A percentile compares a stretch with the other conserved stretches of the same genome.
Evolutionary conservation across 139 green algal genomes (phyloP).

Genomic region (Closterium sp.): DNA sequence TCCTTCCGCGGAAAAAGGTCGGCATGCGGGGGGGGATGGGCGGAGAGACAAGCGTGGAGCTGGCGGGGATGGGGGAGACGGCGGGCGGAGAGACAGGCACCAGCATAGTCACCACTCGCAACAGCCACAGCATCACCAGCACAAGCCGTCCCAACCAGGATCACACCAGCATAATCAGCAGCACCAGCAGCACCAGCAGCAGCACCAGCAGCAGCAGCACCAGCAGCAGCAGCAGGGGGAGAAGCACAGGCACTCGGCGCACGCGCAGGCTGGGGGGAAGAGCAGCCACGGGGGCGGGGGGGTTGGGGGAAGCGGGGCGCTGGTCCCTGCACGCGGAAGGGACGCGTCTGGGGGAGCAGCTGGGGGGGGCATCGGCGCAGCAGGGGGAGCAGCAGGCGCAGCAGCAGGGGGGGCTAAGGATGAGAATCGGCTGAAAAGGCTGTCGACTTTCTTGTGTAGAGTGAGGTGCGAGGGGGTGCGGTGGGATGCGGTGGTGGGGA

Average conservation of each 20-base stretch:
- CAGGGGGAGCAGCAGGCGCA: too few species aligned
- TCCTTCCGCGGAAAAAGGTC: neutral
- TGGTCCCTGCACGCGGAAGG: neutral
- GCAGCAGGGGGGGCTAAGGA: neutral
- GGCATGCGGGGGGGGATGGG: neutral
- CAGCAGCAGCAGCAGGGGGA: neutral
- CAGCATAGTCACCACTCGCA: neutral
- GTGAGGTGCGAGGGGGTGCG: neutral
- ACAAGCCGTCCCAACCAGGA: neutral
- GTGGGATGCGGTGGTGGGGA: too few species aligned
- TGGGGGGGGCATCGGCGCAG: neutral
- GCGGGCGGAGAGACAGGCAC: neutral
- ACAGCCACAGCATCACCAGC: neutral
- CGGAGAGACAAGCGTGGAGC: neutral
- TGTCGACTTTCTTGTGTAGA: neutral
- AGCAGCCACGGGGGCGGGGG: neutral
- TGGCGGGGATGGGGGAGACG: neutral
- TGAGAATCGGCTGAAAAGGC: neutral
- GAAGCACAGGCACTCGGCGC: neutral
- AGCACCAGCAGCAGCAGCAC: too few species aligned
- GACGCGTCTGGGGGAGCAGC: neutral
- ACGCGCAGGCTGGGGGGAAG: neutral
- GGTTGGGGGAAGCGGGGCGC: neutral
- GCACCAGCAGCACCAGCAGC: neutral
- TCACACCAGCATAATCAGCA: neutral